Base-by-base conservation (phyloP, 345 rosid genomes). In the Arabidopsis suecica region DNA sequence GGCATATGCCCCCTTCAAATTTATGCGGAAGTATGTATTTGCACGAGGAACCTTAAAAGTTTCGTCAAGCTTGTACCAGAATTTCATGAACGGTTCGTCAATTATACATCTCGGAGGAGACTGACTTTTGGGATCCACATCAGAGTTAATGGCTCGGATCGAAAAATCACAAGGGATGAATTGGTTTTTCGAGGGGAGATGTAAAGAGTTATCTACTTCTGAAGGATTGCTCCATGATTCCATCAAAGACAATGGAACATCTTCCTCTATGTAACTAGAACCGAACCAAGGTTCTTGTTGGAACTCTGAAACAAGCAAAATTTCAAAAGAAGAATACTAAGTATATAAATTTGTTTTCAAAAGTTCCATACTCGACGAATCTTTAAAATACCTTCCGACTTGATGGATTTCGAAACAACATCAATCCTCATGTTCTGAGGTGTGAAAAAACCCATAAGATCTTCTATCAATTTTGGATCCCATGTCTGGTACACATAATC, bases 361-460 rank as follows among this genome's bases (percentile, higher is more conserved):
- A 61, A 47, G 4, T 53, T 49, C 14, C 62, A 54, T 68, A 36
- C 34, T 51, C 49, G 34, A 50, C 6, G 18, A 16, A 58, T 22
- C 41, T 41, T 7, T 12, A 28, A 58, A 57, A 66, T 81, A 95
- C 99, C 97, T 84, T 88, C 83, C 20, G 87, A 80, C 60, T 83
- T 82, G 37, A 69, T 41, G 60, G 88, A 87, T 81, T 92, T 95
- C n/a, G 99, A 89, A 64, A 85, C 80, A 55, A 92, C 91, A 85
- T 95, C 97, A 80, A 92, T 76, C 88, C 99, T 85, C 99, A 95
- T 92, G 80, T 95, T 90, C 74, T 86, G 87, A 12, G 96, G 97
- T 34, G 83, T 84, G 80, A 95, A 90, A 80, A 81, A 87, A 77
- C 82, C 84, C 79, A 90, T 83, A 51, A 90, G 69, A 74, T 76